A percentile compares a stretch with the other conserved stretches of the same genome.
phyloP scores from a whole-genome alignment of 331 rosid species.

The Quercus phellos region DNA sequence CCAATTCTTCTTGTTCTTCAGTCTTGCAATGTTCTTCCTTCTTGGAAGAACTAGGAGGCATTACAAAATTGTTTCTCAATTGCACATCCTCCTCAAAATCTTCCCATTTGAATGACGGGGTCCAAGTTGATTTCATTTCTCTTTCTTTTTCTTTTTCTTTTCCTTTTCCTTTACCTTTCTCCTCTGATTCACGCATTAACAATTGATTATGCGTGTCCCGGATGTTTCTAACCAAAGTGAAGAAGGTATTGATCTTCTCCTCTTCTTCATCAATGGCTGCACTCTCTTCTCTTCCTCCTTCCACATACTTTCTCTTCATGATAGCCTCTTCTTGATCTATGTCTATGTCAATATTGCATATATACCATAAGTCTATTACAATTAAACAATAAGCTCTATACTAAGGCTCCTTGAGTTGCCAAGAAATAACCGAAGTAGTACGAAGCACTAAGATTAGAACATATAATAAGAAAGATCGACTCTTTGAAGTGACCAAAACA shows the following conservation, averaged over 20 bases:
- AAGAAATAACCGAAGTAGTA: too few relatives aligned
- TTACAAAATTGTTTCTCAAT: background rate
- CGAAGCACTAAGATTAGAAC: too few relatives aligned
- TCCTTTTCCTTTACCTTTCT: background rate
- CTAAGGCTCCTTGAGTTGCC: too few relatives aligned
- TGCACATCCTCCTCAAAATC: slow-evolving; percentile 1
- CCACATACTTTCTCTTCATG: background rate
- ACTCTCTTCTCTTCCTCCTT: background rate
- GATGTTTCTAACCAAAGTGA: background rate
- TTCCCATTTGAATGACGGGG: background rate
- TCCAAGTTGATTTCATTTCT: background rate
- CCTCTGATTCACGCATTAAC: background rate
- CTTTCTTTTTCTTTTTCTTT: background rate
- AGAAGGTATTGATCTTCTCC: background rate
- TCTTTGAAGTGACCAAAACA: too few relatives aligned
- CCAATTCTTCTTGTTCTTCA: background rate
- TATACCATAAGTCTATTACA: too few relatives aligned
- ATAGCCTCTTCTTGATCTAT: too few relatives aligned
- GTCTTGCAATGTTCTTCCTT: background rate
- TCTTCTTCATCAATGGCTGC: background rate
- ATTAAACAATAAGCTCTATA: too few relatives aligned
- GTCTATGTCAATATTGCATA: too few relatives aligned
- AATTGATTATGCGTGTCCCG: background rate
- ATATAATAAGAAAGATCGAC: too few relatives aligned
- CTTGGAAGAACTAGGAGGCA: background rate